Conservation (phyloP, 2,329 filamentous ascomycete species). For the Monosporascus sp. region DNA sequence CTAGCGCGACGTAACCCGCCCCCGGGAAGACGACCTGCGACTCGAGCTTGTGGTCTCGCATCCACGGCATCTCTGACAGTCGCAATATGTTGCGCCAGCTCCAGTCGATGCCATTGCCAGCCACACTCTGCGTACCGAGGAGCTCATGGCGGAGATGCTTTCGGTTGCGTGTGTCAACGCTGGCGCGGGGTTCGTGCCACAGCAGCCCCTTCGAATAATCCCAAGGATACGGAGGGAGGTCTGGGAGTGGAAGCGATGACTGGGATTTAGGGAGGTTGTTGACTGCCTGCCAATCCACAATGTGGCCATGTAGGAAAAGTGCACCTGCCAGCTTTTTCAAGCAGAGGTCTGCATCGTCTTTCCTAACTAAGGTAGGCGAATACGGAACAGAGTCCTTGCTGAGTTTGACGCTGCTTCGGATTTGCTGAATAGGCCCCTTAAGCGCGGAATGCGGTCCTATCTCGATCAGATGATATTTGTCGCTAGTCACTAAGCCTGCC, state of each 20-base stretch:
- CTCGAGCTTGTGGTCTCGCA: no score
- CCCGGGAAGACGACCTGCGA: no score
- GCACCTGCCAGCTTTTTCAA: conserved; percentile 6
- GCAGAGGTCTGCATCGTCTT: background rate
- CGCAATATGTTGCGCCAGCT: background rate
- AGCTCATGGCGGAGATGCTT: background rate
- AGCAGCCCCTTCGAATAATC: background rate
- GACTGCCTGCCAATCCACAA: conserved; percentile 1
- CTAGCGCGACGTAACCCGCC: background rate
- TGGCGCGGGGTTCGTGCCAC: background rate
- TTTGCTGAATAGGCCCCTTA: conserved; percentile 28
- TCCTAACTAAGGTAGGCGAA: background rate
- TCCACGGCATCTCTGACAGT: no score
- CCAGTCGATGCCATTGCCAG: background rate
- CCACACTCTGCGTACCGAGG: background rate
- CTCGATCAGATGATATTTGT: conserved; percentile 7
- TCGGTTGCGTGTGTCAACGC: background rate
- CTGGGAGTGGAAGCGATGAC: no score
- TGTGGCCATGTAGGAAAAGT: conserved; percentile 2
- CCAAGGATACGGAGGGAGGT: background rate
- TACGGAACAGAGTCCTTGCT: background rate
- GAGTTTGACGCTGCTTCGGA: conserved; percentile 9
- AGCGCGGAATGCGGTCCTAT: conserved; percentile 24
- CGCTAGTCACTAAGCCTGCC: background rate
- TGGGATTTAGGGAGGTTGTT: background rate